Conservation (phyloP, 129 eudicot genomes). For the Escallonia rubra region DNA sequence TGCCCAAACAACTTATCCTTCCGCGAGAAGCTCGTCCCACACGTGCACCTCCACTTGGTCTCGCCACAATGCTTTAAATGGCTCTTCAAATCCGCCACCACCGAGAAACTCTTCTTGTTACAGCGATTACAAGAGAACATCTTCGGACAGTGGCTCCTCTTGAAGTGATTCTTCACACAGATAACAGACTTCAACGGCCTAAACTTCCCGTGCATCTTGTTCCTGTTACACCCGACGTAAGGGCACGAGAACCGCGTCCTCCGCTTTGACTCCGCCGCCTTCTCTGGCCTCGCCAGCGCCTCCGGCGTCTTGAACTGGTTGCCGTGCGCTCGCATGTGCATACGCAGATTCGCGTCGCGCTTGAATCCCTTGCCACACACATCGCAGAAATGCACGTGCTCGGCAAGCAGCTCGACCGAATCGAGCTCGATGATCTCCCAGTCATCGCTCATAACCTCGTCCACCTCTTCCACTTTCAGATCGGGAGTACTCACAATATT, state of each 20-base stretch:
- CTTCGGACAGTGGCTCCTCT: constrained; percentile 89
- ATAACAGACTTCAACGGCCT: constrained; percentile 70
- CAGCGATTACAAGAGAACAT: constrained; percentile 70
- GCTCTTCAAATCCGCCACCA: constrained; percentile 77
- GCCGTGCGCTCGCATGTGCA: constrained; percentile 98
- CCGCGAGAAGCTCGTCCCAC: constrained; percentile 86
- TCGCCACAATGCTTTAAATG: constrained; percentile 96
- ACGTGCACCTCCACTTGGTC: constrained; percentile 74
- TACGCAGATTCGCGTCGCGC: constrained; percentile 89
- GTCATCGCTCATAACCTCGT: constrained; percentile 22
- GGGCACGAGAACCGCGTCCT: constrained; percentile 80
- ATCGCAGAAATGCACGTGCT: constrained; percentile 76
- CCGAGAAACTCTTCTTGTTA: constrained; percentile 75
- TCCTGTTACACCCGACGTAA: constrained; percentile 62
- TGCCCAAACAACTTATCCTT: constrained; percentile 96
- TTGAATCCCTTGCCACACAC: constrained; percentile 91
- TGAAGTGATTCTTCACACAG: constrained; percentile 89
- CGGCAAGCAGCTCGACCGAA: constrained; percentile 72
- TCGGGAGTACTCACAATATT: neutral
- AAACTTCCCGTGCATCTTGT: constrained; percentile 55
- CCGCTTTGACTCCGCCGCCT: constrained; percentile 10
- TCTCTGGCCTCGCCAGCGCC: constrained; percentile 69
- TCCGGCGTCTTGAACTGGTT: constrained; percentile 67
- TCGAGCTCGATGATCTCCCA: constrained; percentile 68
- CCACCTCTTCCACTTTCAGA: constrained; percentile 14